These are phyloP conservation scores for Penicillium sp. DNA, from an alignment of 2,329 filamentous ascomycete species.

Conservation along the genomic window DNA sequence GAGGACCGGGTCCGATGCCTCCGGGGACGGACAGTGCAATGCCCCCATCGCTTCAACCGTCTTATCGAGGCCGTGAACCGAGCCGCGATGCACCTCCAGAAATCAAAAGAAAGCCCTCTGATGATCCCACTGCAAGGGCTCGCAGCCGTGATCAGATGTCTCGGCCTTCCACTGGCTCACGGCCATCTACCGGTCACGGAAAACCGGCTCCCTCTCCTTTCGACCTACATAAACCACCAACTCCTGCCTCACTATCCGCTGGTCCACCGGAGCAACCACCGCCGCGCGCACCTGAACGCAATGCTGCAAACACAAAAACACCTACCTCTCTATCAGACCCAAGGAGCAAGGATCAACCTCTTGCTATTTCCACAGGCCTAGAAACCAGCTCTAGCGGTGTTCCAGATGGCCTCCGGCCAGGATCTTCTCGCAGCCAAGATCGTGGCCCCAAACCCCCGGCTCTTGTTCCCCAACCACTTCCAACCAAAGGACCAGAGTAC, in stretches of 20 bases:
- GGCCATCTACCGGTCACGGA: conserved; percentile 8
- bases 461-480: conserved; percentile 7
- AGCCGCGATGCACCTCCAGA: conserved; percentile 42
- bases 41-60: conserved; percentile 27
- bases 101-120: conserved; percentile 32
- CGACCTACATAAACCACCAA: conserved; percentile 9
- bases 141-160: conserved; percentile 46
- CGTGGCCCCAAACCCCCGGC: conserved; percentile 11
- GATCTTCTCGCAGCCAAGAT: conserved; percentile 33
- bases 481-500: conserved; percentile 17
- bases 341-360: conserved; percentile 25
- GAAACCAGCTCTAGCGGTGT: conserved; percentile 19
- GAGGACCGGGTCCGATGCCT: conserved; percentile 25
- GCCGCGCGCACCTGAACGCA: conserved; percentile 26
- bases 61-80: conserved; percentile 33
- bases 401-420: conserved; percentile 26
- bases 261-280: conserved; percentile 30
- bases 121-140: conserved; percentile 39
- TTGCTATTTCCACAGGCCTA: conserved; percentile 20
- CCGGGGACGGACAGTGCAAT: conserved; percentile 1
- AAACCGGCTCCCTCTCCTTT: conserved; percentile 37
- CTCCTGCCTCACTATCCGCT: conserved; percentile 16
- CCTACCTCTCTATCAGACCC: conserved; percentile 16
- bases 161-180: conserved; percentile 38
- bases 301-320: conserved; percentile 18